These are phyloP conservation scores for Emericellopsis terricola DNA, from an alignment of 495 filamentous ascomycete genomes.

Conservation along the genomic window DNA sequence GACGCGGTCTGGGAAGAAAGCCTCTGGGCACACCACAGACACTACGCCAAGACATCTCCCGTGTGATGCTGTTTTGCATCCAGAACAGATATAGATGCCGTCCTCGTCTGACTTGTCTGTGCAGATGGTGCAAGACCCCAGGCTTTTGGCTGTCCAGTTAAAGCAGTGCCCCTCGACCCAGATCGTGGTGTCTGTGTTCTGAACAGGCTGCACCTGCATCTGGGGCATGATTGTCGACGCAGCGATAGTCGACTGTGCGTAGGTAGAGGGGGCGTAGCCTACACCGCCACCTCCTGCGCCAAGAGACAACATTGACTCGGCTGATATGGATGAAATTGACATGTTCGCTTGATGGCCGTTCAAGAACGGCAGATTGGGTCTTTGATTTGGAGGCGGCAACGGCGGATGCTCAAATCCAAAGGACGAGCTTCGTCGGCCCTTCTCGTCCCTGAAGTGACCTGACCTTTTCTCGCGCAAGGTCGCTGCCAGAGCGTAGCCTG, in stretches of 20 bases:
- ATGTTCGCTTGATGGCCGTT: slow-evolving; percentile 60
- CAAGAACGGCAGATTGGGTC: slow-evolving; percentile 72
- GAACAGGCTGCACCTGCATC: slow-evolving; percentile 65
- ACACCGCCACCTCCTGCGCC: slow-evolving; percentile 27
- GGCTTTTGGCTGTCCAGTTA: slow-evolving; percentile 50
- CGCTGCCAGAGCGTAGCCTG: slow-evolving; percentile 67
- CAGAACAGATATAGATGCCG: slow-evolving; percentile 68
- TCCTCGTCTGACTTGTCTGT: slow-evolving; percentile 75
- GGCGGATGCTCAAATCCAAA: slow-evolving; percentile 61
- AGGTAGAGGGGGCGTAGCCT: slow-evolving; percentile 83
- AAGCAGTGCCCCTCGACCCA: slow-evolving; percentile 95
- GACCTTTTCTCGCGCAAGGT: slow-evolving; percentile 87
- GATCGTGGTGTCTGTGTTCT: slow-evolving; percentile 67
- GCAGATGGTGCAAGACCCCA: slow-evolving; percentile 65
- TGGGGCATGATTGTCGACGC: slow-evolving; percentile 97
- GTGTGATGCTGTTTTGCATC: slow-evolving; percentile 63
- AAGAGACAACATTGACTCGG: slow-evolving; percentile 53
- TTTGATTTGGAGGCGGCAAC: slow-evolving; percentile 17
- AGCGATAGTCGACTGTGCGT: slow-evolving; percentile 90
- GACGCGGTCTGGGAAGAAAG: slow-evolving; percentile 81
- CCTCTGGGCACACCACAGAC: slow-evolving; percentile 70
- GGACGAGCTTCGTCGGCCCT: slow-evolving; percentile 74
- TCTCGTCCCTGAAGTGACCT: slow-evolving; percentile 66
- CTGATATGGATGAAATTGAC: slow-evolving; percentile 69
- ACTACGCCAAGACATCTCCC: slow-evolving; percentile 65